Evolutionary conservation across 177 flowering plant species (phyloP), one percentile per base, ranked within the genome.

Genomic region (Vitis hybrid): DNA sequence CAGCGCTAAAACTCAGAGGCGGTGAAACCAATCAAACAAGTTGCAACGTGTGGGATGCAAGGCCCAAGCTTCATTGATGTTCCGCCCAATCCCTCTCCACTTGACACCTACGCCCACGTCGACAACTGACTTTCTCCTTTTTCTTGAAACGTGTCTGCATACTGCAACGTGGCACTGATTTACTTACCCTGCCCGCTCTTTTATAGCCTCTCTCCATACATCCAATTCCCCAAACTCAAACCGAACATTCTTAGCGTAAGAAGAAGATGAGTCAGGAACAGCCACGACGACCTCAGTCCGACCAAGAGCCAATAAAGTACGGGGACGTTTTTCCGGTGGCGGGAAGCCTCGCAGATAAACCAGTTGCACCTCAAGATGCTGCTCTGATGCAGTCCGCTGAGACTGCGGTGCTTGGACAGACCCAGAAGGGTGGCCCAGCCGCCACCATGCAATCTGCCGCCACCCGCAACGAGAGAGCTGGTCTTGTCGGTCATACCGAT

Each of bases 361-460:
- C 89, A 10, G 56, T 92, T 0, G 84, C 86, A 0, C 94, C 96
- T 0, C 70, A 70, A 56, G 94, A 89, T 59, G 96, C 94, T 0
- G 82, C 87, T 52, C 77, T 85, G 87, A 90, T 90, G 93, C 92
- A 86, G 77, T 66, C 82, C 0, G 92, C 94, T 2, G 96, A 92
- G 69, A 72, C 76, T 56, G 48, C 49, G 33, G 82, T 85, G 3
- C 56, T 85, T 1, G 97, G 96, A 1, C 75, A 83, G 77, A 85
- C 87, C n/a, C 84, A 79, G 64, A 82, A 78, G 63, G 91, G 89
- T 16, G 89, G 93, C 0, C 69, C 91, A 0, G 91, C 87, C 0
- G 82, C 89, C 14, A 71, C 66, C 52, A 86, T 88, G 94, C 90
- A 84, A 55, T 62, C 83, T 0, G 89, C 91, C 0, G 88, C 89